Conservation (phyloP, 2,329 filamentous ascomycete species). For the Claviceps sp. region DNA sequence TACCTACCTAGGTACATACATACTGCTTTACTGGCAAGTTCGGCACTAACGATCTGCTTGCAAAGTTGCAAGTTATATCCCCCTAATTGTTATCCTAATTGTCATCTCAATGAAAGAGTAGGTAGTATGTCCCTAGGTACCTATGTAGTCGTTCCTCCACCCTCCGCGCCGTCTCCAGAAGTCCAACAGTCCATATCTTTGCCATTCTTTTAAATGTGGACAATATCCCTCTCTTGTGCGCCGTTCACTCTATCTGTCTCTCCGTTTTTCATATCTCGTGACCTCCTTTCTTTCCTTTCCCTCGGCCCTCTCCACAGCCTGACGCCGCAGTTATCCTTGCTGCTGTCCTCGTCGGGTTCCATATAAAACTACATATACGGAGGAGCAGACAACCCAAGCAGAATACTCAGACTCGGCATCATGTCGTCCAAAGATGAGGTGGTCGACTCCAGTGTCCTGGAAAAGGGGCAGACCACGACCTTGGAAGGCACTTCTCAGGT, state of each 20-base stretch:
- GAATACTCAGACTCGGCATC: background rate
- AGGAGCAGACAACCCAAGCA: background rate
- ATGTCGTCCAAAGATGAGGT: constrained; percentile 11
- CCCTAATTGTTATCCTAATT: background rate
- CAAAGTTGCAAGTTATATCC: background rate
- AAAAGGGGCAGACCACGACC: constrained; percentile 10
- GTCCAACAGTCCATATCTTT: background rate
- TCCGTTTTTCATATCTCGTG: background rate
- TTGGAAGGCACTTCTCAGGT: constrained; percentile 9
- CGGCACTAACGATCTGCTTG: background rate
- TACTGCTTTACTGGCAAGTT: background rate
- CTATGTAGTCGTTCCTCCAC: constrained; percentile 1
- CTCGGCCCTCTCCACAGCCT: background rate
- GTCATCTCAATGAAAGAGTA: no score
- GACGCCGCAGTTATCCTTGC: background rate
- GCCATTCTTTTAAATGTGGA: background rate
- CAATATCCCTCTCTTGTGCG: background rate
- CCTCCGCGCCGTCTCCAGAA: constrained; percentile 6
- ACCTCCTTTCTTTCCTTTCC: background rate
- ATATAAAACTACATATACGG: background rate
- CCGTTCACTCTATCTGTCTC: background rate
- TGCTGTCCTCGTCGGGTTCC: background rate
- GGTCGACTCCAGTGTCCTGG: constrained; percentile 6
- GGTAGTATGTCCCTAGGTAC: no score
- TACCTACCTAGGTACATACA: no score